Evolutionary conservation across 768 basidiomycete species (phyloP), one percentile per base, ranked within the genome.

Genomic region (Lactarius tabidus): DNA sequence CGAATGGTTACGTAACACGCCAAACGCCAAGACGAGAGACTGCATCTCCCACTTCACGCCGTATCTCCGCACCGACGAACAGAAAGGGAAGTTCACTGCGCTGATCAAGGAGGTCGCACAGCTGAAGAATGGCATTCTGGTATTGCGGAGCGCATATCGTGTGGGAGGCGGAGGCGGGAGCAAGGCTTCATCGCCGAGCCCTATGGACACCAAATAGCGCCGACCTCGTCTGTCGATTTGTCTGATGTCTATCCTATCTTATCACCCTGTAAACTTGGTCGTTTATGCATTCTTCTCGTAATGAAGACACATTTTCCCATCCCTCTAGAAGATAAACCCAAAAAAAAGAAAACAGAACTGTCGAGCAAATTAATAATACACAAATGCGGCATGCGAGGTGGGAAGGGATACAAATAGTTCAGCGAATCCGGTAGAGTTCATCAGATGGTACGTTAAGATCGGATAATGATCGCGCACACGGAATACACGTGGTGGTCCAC

Each of bases 11-110:
- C 84, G 80, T 72, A 85, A 80, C 57, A 85, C 84, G 41, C 79
- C 84, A n/a, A 84, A 83, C 65, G 84, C 89, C 59, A 86, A 85
- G 62, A 93, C 91, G 38, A 80, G 86, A 65, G 89, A 91, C 70
- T 91, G 90, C 71, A 92, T 93, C 67, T 84, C 85, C 59, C 82
- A 90, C 72, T 93, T 93, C 72, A 86, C 86, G 67, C 85, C 85
- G 18, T 92, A 90, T 70, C 74, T 93, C 59, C 86, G 84, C 35
- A 86, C 86, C 70, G 81, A 81, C 56, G 82, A 80, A 69, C 88
- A 86, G 79, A 91, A 91, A 81, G 72, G 75, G 56, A 85, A 81
- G 74, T 91, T 93, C 72, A 89, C 90, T n/a, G 82, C 80, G 12
- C 80, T 93, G 75, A 87, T 93, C 54, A 87, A 89, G 78, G 86